Percentiles rank a stretch among this genome's conserved stretches.
These are phyloP conservation scores for Aspergillus floridensis DNA, from an alignment of 2,329 filamentous ascomycete genomes.

Conservation along the genomic window DNA sequence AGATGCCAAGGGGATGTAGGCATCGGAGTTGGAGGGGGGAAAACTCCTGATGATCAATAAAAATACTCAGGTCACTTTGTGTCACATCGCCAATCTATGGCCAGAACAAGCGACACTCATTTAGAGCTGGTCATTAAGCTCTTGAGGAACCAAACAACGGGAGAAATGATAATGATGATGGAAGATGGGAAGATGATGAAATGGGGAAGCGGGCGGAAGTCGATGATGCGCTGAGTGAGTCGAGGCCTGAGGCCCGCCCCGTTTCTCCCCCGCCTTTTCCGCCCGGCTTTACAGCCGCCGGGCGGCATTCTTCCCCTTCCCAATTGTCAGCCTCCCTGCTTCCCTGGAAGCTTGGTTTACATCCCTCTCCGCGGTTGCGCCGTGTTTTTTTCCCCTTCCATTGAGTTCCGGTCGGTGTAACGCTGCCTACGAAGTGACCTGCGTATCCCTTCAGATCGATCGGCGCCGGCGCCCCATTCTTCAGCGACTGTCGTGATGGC, in stretches of 20 bases:
- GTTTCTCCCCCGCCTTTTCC: background rate
- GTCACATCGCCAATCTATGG: slow-evolving; percentile 27
- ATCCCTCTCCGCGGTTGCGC: background rate
- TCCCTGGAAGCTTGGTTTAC: background rate
- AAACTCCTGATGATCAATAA: slow-evolving; percentile 19
- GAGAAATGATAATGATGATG: background rate
- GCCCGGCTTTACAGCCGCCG: background rate
- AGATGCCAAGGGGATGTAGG: slow-evolving; percentile 27
- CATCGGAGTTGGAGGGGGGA: slow-evolving; percentile 22
- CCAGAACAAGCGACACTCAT: background rate
- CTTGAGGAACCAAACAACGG: background rate
- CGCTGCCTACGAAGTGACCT: background rate
- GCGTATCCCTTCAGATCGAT: background rate
- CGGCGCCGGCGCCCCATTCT: slow-evolving; percentile 3
- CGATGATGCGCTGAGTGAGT: slow-evolving; percentile 25
- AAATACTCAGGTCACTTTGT: slow-evolving; percentile 12
- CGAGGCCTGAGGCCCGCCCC: slow-evolving; percentile 22
- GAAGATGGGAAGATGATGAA: slow-evolving; percentile 3
- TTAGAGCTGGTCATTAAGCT: background rate
- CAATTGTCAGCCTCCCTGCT: background rate
- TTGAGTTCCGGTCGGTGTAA: background rate
- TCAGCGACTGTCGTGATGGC: slow-evolving; percentile 49
- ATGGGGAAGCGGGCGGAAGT: slow-evolving; percentile 14
- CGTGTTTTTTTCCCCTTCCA: background rate
- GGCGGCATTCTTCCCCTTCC: background rate